Evolutionary conservation across 768 basidiomycete genomes (phyloP).

Genomic region (Fibroporia radiculosa): DNA sequence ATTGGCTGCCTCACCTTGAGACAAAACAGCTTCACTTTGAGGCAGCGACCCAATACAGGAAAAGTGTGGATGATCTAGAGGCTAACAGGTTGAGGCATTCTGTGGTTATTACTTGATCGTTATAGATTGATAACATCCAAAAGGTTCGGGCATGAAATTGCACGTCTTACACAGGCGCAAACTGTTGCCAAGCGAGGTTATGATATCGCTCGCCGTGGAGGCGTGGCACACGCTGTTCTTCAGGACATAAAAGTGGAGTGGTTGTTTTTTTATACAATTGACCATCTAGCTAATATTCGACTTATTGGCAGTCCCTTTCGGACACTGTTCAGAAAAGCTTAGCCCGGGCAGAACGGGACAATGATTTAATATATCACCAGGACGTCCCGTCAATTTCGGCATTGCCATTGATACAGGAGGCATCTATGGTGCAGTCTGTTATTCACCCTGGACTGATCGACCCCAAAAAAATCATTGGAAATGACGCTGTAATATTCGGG

Average conservation of each 20-base stretch:
- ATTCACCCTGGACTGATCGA: conserved; percentile 51
- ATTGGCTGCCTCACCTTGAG: conserved; percentile 75
- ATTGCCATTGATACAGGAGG: conserved; percentile 55
- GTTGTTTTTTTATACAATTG: neutral
- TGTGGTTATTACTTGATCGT: neutral
- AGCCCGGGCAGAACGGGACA: conserved; percentile 76
- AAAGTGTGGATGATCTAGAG: conserved; percentile 84
- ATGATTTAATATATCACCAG: conserved; percentile 92
- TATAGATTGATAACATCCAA: too few relatives aligned
- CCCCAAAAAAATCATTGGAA: conserved; percentile 45
- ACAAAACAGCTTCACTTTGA: conserved; percentile 81
- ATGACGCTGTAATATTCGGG: conserved; percentile 58
- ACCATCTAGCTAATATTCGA: neutral
- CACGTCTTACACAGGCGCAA: conserved; percentile 65
- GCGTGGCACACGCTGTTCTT: conserved; percentile 54
- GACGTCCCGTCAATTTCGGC: conserved; percentile 70
- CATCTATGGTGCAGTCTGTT: conserved; percentile 55
- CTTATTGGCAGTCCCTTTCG: conserved; percentile 56
- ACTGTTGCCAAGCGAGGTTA: conserved; percentile 61
- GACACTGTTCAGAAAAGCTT: conserved; percentile 62
- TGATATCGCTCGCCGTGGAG: conserved; percentile 54
- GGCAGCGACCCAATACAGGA: conserved; percentile 83
- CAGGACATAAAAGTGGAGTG: conserved; percentile 68
- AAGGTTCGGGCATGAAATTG: conserved; percentile 87
- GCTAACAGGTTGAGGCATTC: conserved; percentile 43